Percentiles rank a stretch among this genome's conserved stretches.
phyloP scores from a whole-genome alignment of 495 filamentous ascomycete species.

The Podospora anserina region DNA sequence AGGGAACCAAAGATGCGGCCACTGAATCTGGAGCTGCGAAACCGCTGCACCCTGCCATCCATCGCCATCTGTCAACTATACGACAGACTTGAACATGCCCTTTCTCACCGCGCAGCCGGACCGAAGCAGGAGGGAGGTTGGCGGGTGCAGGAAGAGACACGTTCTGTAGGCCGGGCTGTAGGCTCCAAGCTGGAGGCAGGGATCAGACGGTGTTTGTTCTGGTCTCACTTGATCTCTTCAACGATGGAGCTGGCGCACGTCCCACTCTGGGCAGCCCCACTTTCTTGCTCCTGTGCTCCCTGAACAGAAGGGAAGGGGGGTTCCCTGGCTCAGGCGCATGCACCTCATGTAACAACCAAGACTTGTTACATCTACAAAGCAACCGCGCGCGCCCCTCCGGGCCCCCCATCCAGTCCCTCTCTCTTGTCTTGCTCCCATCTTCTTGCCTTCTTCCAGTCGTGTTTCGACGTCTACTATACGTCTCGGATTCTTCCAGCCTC shows the following conservation, averaged over 20 bases:
- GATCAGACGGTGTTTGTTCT: background rate
- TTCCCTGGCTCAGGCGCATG: conserved; percentile 4
- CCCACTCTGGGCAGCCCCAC: background rate
- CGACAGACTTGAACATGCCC: background rate
- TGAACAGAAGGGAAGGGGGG: conserved; percentile 6
- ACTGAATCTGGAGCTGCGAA: background rate
- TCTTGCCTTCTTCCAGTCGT: conserved; percentile 5
- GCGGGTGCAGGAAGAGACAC: background rate
- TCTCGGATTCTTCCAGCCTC: conserved; percentile 19
- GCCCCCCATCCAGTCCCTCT: conserved; percentile 8
- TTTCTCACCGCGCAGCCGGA: background rate
- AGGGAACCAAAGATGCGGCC: background rate
- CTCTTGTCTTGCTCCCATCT: background rate
- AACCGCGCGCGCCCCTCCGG: conserved; percentile 13
- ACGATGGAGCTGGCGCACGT: conserved; percentile 4
- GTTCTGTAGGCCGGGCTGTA: background rate
- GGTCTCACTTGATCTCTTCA: background rate
- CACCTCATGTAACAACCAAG: conserved; percentile 22
- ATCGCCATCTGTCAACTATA: background rate
- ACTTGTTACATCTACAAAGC: conserved; percentile 12
- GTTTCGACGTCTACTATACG: conserved; percentile 21
- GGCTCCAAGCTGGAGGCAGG: background rate
- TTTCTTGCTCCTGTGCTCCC: background rate
- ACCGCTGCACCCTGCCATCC: background rate
- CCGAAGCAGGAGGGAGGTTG: background rate